Evolutionary conservation across 1,284 basidiomycete genomes (phyloP).

Genomic region (Cryptococcus depauperatus): DNA sequence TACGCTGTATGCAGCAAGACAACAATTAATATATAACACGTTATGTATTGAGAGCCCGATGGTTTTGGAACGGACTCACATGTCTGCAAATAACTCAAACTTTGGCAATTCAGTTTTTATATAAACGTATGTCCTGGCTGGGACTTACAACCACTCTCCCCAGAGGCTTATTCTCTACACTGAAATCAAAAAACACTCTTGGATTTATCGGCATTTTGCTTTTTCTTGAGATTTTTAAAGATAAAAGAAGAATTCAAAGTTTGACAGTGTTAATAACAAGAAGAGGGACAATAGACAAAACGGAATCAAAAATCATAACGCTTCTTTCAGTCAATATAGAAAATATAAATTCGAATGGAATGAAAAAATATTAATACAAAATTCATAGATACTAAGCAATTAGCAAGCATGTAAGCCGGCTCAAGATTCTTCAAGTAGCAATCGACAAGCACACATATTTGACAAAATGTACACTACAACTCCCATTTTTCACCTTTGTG

Average conservation of each 20-base stretch:
- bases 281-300: neutral
- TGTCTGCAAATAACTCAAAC: slow-evolving; percentile 67
- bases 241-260: no score
- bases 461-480: neutral
- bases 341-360: neutral
- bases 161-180: slow-evolving; percentile 50
- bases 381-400: neutral
- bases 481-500: neutral
- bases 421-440: neutral
- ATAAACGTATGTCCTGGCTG: neutral
- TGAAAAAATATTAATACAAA: neutral
- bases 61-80: no score
- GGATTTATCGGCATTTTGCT: slow-evolving; percentile 31
- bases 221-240: neutral
- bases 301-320: neutral
- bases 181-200: slow-evolving; percentile 63
- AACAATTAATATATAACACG: slow-evolving; percentile 9
- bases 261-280: no score
- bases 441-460: neutral
- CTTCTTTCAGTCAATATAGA: no score
- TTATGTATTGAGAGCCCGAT: no score
- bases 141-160: slow-evolving; percentile 56
- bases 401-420: no score
- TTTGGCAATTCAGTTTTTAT: slow-evolving; percentile 37
- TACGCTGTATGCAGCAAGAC: slow-evolving; percentile 46